Evolutionary conservation across 768 basidiomycete species (phyloP).

Genomic region (Kockovaella imperatae): DNA sequence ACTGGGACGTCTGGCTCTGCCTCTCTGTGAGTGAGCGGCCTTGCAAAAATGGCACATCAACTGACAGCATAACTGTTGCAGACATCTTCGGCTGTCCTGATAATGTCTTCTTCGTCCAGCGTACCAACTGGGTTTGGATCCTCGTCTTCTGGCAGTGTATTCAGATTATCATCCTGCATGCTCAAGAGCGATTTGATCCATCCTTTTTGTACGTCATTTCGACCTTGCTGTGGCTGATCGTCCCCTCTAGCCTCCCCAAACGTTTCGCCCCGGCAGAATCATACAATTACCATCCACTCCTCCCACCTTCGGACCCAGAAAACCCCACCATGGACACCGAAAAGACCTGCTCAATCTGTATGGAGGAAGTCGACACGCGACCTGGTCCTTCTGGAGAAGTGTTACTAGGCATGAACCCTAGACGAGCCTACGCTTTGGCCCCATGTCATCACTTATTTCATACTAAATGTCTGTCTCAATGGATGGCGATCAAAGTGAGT

Average conservation of each 20-base stretch:
- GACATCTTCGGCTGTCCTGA: slow-evolving; percentile 76
- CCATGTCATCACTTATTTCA: slow-evolving; percentile 88
- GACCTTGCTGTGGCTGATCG: neutral
- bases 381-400: slow-evolving; percentile 38
- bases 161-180: slow-evolving; percentile 57
- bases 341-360: slow-evolving; percentile 87
- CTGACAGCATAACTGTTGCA: slow-evolving; percentile 43
- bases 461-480: slow-evolving; percentile 64
- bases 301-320: slow-evolving; percentile 66
- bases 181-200: slow-evolving; percentile 71
- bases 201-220: slow-evolving; percentile 58
- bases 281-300: slow-evolving; percentile 78
- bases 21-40: slow-evolving; percentile 58
- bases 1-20: slow-evolving; percentile 59
- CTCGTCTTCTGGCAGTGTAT: slow-evolving; percentile 57
- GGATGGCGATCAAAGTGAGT: slow-evolving; percentile 53
- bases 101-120: slow-evolving; percentile 75
- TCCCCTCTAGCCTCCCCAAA: slow-evolving; percentile 52
- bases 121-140: slow-evolving; percentile 61
- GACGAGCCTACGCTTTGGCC: slow-evolving; percentile 72
- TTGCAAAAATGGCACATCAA: neutral
- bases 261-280: slow-evolving; percentile 54
- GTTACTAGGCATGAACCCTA: slow-evolving; percentile 45
- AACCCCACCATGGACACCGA: slow-evolving; percentile 49
- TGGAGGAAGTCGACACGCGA: slow-evolving; percentile 69